Conservation (phyloP, 2,329 filamentous ascomycete species). For the Fusarium sp. region DNA sequence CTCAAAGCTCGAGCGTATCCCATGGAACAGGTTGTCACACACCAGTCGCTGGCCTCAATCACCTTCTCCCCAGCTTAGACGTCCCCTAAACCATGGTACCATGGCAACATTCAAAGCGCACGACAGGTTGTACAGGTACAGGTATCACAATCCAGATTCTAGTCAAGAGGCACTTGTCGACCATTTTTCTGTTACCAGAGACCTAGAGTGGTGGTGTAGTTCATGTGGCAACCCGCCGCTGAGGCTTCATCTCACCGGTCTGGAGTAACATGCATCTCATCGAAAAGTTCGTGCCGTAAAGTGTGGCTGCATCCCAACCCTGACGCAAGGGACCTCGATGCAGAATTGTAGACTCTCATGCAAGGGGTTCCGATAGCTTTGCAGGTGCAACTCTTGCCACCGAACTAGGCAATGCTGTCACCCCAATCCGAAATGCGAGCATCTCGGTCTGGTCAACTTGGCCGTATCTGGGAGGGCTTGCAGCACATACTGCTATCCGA, state of each 20-base stretch:
- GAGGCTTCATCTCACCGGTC: slow-evolving; percentile 27
- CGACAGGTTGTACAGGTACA: slow-evolving; percentile 16
- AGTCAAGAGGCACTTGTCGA: slow-evolving; percentile 1
- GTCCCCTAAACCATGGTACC: not conserved
- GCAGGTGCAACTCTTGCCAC: slow-evolving; percentile 16
- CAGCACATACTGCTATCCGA: slow-evolving; percentile 11
- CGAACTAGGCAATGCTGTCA: not conserved
- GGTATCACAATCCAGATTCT: slow-evolving; percentile 24
- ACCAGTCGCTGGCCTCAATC: slow-evolving; percentile 22
- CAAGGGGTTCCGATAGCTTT: slow-evolving; percentile 31
- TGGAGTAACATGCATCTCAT: slow-evolving; percentile 23
- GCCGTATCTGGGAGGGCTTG: slow-evolving; percentile 20
- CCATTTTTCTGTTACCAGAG: slow-evolving; percentile 8
- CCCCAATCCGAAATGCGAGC: slow-evolving; percentile 5
- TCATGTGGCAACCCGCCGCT: slow-evolving; percentile 15
- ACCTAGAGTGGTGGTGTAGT: slow-evolving; percentile 1
- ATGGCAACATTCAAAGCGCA: slow-evolving; percentile 15
- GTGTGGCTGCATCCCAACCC: slow-evolving; percentile 27
- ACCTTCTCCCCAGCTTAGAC: slow-evolving; percentile 5
- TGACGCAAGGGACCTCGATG: slow-evolving; percentile 27
- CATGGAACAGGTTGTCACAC: slow-evolving; percentile 22
- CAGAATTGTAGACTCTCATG: slow-evolving; percentile 10
- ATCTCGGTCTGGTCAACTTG: slow-evolving; percentile 12
- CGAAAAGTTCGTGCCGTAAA: slow-evolving; percentile 17
- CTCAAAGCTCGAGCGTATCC: slow-evolving; percentile 32